Evolutionary conservation across 164 flowering plant genomes (phyloP).

Genomic region (Euptelea pleiosperma): DNA sequence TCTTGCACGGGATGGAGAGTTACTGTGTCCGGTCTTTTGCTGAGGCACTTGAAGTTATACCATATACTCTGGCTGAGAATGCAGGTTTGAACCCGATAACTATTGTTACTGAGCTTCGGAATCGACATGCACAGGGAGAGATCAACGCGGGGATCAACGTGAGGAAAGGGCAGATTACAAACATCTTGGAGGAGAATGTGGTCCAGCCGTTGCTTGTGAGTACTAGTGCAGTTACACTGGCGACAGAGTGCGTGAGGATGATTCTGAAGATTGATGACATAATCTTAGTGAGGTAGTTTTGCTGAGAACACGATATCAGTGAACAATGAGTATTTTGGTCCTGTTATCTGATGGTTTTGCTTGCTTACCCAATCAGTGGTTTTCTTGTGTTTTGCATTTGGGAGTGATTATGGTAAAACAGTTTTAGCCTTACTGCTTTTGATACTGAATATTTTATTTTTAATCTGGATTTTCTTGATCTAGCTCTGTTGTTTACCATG

Average conservation of each 20-base stretch:
- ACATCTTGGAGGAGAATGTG: conserved; percentile 96
- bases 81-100: conserved; percentile 91
- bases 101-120: conserved; percentile 92
- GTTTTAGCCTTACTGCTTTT: neutral
- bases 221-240: conserved; percentile 84
- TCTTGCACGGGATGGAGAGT: conserved; percentile 93
- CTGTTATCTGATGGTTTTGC: neutral
- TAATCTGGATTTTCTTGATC: neutral
- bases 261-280: conserved; percentile 98
- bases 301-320: neutral
- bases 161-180: conserved; percentile 95
- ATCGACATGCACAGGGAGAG: conserved; percentile 95
- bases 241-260: conserved; percentile 96
- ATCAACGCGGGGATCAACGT: conserved; percentile 95
- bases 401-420: conserved; percentile 3
- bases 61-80: conserved; percentile 92
- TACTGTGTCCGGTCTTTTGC: conserved; percentile 80
- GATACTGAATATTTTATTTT: neutral
- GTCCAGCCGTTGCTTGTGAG: conserved; percentile 98
- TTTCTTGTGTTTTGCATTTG: neutral
- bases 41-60: conserved; percentile 93
- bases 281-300: conserved; percentile 77
- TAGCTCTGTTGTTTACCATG: neutral
- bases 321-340: neutral
- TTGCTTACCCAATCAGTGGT: neutral